Base-by-base conservation (phyloP, 805 yeast species). In the Pichia insulana region DNA sequence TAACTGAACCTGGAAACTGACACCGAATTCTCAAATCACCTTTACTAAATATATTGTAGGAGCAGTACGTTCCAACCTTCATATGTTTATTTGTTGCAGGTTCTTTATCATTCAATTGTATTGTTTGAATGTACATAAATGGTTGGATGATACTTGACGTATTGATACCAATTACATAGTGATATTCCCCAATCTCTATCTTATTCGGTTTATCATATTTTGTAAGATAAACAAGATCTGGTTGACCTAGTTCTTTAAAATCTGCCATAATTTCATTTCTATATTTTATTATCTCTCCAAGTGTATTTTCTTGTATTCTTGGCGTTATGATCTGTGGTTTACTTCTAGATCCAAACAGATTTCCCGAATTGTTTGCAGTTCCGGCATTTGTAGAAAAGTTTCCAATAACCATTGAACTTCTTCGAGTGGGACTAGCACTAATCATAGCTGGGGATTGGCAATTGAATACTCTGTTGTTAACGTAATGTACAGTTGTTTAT, bases 21-120 rank as follows among this genome's bases (percentile, higher is more conserved):
- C 75, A 71, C 54, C 78, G 58, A 51, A 87, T 76, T 17, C 96
- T 69, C 32, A 89, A 64, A 58, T 90, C 98, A 5, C 81, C 72
- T 42, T 71, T 72, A 31, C 78, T 66, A 54, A 92, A 85, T 16
- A 81, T 70, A 59, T 92, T 89, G 64, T 78, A 86, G 13, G 79
- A 62, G 58, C 87, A 81, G 49, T 70, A 78, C 0, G 86, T 78
- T 18, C 73, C 73, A 36, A 72, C 46, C 25, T 49, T 49, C 3
- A 60, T 58, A 40, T 58, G 63, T 46, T 52, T 62, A 48, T 43
- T 55, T 15, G 55, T 53, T 27, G 58, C 55, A 12, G 45, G 31
- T 6, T 41, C 37, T 38, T 48, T 49, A 39, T 55, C 60, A 44
- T 72, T 75, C 22, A 70, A 48, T 43, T 57, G 60, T 7, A 59